A percentile compares a stretch with the other conserved stretches of the same genome.
phyloP scores from a whole-genome alignment of 352 stramenopile species.

The Phytophthora palmivora region DNA sequence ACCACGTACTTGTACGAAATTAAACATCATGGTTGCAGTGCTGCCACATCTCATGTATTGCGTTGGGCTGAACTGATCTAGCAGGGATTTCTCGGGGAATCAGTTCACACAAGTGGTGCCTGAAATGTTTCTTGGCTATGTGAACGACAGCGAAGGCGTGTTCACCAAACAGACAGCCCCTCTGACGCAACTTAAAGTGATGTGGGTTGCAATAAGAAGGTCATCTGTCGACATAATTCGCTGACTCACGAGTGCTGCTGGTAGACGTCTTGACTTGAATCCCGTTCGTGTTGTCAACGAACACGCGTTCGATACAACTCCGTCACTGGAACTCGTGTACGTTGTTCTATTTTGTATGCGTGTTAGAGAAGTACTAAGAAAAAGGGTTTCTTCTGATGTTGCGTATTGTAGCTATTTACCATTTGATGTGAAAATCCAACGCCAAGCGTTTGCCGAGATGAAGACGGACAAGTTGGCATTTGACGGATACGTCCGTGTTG shows the following conservation, averaged over 20 bases:
- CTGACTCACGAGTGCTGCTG: conserved; percentile 9
- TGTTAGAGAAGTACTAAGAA: conserved; percentile 5
- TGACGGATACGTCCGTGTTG: conserved; percentile 66
- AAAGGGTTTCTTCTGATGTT: conserved; percentile 7
- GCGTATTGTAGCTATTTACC: conserved; percentile 59
- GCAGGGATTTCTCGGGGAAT: conserved; percentile 75
- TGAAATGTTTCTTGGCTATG: conserved; percentile 73
- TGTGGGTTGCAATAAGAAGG: conserved; percentile 47
- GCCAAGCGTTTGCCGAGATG: conserved; percentile 77
- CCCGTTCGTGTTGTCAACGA: conserved; percentile 77
- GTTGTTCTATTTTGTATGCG: conserved; percentile 8
- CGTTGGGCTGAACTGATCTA: conserved; percentile 3
- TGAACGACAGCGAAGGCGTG: conserved; percentile 55
- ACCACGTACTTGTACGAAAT: conserved; percentile 74
- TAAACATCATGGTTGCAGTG: conserved; percentile 8
- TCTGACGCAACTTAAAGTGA: conserved; percentile 71
- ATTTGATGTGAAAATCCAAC: conserved; percentile 80
- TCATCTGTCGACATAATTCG: neutral
- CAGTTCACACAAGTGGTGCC: conserved; percentile 68
- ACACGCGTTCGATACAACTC: conserved; percentile 61
- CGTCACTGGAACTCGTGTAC: conserved; percentile 75
- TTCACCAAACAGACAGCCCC: conserved; percentile 51
- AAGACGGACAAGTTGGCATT: conserved; percentile 75
- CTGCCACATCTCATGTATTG: conserved; percentile 15
- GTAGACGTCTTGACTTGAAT: conserved; percentile 78